Percentiles rank a stretch among this genome's conserved stretches.
Evolutionary conservation across 495 filamentous ascomycete genomes (phyloP).

Genomic region (Podospora pseudoanserina): DNA sequence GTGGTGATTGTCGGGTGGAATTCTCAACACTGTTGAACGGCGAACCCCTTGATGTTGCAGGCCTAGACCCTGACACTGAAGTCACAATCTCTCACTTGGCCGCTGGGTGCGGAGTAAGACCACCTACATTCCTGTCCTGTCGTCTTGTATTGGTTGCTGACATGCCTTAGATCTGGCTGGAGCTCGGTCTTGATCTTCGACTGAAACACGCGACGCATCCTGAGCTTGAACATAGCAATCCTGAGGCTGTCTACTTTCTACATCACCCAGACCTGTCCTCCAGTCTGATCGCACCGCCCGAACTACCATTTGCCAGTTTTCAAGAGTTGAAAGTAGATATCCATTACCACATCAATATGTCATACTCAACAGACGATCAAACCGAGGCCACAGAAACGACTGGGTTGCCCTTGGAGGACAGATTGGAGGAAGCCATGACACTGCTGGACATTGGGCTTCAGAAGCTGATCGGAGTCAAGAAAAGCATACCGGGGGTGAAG

Average conservation of each 20-base stretch:
- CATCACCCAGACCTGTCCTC: conserved; percentile 31
- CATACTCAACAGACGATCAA: neutral
- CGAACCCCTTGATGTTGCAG: conserved; percentile 6
- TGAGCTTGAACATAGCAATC: neutral
- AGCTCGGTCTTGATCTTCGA: conserved; percentile 27
- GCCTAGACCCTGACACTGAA: neutral
- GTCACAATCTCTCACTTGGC: conserved; percentile 7
- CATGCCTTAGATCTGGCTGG: conserved; percentile 25
- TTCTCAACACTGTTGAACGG: conserved; percentile 23
- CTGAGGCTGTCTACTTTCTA: conserved; percentile 24
- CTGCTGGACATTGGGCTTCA: conserved; percentile 37
- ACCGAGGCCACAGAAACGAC: neutral
- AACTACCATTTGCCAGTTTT: conserved; percentile 32
- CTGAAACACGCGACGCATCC: conserved; percentile 12
- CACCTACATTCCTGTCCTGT: neutral
- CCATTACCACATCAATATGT: conserved; percentile 10
- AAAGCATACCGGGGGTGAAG: conserved; percentile 24
- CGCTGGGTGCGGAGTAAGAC: conserved; percentile 21
- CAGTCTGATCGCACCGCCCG: conserved; percentile 19
- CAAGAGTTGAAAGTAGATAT: conserved; percentile 31
- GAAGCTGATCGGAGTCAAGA: conserved; percentile 33
- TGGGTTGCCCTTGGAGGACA: neutral
- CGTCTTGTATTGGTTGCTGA: neutral
- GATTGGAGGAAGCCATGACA: conserved; percentile 23
- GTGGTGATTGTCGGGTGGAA: conserved; percentile 27